These are phyloP conservation scores for Eucalyptus pumila DNA, from an alignment of 345 rosid genomes.

Conservation along the genomic window DNA sequence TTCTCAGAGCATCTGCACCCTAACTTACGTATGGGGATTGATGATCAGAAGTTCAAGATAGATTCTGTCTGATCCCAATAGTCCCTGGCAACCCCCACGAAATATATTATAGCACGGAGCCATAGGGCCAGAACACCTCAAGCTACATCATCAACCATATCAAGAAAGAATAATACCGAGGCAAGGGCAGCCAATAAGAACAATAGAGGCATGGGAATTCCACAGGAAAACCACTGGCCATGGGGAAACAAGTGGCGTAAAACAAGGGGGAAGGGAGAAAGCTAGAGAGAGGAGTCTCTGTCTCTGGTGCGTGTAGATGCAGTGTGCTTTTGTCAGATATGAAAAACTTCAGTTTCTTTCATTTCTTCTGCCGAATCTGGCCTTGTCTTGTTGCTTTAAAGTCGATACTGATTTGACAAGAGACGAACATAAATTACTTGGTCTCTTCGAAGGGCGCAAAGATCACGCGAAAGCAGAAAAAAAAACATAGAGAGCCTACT, in stretches of 20 bases:
- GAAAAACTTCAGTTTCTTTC: background rate
- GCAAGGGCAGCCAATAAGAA: background rate
- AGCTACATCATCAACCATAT: background rate
- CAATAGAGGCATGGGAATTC: background rate
- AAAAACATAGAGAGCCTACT: background rate
- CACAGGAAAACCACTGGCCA: constrained; percentile 7
- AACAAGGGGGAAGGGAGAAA: background rate
- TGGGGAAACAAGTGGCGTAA: constrained; percentile 10
- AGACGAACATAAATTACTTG: background rate
- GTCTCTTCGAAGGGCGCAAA: background rate
- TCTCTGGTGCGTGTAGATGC: background rate
- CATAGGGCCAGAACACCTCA: background rate
- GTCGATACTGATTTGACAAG: background rate
- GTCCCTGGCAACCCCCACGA: background rate
- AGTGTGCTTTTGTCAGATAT: background rate
- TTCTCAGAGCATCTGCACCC: background rate
- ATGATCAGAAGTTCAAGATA: background rate
- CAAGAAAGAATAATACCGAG: background rate
- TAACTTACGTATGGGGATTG: background rate
- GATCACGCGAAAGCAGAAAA: background rate
- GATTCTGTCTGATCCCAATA: background rate
- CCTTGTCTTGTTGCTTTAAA: background rate
- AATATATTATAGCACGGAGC: background rate
- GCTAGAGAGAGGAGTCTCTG: background rate
- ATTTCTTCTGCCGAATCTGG: background rate